Evolutionary conservation across 2,329 filamentous ascomycete species (phyloP).

Genomic region (Aspergillus candidus): DNA sequence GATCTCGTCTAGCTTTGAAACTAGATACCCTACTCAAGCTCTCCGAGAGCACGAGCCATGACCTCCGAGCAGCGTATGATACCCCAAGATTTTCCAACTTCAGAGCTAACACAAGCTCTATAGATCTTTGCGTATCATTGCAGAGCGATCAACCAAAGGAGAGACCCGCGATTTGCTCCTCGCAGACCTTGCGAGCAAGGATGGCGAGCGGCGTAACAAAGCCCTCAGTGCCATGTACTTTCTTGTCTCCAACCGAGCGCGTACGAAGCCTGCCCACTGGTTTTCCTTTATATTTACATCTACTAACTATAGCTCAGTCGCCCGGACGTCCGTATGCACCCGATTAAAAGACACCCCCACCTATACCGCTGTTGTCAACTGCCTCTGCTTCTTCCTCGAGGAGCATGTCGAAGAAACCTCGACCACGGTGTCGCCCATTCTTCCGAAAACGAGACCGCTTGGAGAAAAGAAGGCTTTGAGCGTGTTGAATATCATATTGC

Average conservation of each 20-base stretch:
- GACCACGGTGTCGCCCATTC: constrained; percentile 31
- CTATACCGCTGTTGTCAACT: constrained; percentile 36
- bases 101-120: constrained; percentile 26
- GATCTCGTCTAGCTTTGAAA: constrained; percentile 50
- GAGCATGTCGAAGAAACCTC: constrained; percentile 32
- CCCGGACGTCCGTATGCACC: constrained; percentile 29
- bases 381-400: constrained; percentile 37
- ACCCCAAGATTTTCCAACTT: constrained; percentile 45
- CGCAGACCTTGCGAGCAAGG: constrained; percentile 35
- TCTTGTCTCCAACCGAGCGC: constrained; percentile 35
- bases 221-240: constrained; percentile 42
- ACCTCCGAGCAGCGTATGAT: constrained; percentile 63
- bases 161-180: constrained; percentile 36
- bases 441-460: constrained; percentile 36
- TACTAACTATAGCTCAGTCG: constrained; percentile 22
- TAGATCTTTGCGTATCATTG: constrained; percentile 41
- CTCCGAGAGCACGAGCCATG: constrained; percentile 63
- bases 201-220: constrained; percentile 32
- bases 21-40: constrained; percentile 62
- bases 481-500: constrained; percentile 58
- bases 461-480: constrained; percentile 39
- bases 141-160: constrained; percentile 39
- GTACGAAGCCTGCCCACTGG: constrained; percentile 21
- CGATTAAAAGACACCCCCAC: constrained; percentile 31
- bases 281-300: not conserved